Base-by-base conservation (phyloP, 208 protist species). In the Crithidia sp. region DNA sequence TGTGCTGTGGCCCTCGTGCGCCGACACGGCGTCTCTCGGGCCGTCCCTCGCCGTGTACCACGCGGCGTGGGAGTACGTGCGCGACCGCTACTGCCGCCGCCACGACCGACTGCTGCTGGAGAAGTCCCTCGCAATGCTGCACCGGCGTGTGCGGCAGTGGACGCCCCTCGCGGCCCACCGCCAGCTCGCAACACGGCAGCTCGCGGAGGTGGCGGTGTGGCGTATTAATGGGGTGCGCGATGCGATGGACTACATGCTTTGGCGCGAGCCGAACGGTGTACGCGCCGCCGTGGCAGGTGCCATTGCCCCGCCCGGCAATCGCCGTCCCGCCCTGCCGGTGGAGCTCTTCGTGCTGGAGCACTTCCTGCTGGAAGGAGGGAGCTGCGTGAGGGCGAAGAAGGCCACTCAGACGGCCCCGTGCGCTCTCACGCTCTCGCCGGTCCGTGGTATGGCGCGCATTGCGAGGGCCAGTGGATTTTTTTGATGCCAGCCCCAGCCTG, bases 391-490 rank as follows among this genome's bases (percentile, higher is more conserved):
- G 6, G 2, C 41, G 16, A 39, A 2, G 43, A 53, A 12, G 10
- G 5, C 10, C 0, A 13, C 7, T 9, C n/a, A 14, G 50, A 54
- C 19, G 28, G 28, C 28, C 1, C 28, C 28, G 28, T 28, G 28
- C 28, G 28, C 28, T 28, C 28, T 28, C 28, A 28, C 28, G 28
- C 28, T 28, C 28, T 28, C 28, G 28, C 28, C 28, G 28, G 28
- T 28, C 43, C 17, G 12, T 96, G 92, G 90, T 57, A 66, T 19
- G 92, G 89, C 7, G 67, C 86, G 52, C 88, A 94, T 57, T 94
- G 92, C 69, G 88, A 96, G 62, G 92, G 92, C 7, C 61, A 67
- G 59, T 96, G 92, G 90, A 71, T 96, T 57, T 73, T 2, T 7
- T 0, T 49, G 45, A 13, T 49, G 45, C 45, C 7, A 13, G 45